Conservation (phyloP, 495 filamentous ascomycete species). For the Aspergillus conjunctus region DNA sequence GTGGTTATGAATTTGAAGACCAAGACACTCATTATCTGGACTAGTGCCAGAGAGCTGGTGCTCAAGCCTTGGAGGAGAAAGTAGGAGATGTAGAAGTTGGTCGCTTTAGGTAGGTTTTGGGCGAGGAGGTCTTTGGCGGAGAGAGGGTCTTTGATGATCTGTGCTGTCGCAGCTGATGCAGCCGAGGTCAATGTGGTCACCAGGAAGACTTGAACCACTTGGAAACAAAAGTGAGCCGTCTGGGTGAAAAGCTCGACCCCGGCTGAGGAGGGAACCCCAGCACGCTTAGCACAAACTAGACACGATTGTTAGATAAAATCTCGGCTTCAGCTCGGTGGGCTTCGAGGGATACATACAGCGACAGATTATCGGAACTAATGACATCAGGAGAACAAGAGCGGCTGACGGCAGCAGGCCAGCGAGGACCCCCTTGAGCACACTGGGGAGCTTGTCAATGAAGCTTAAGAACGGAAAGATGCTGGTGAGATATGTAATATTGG, state of each 20-base stretch:
- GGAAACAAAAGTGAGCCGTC: slow-evolving; percentile 87
- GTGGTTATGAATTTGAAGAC: slow-evolving; percentile 75
- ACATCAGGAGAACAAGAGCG: slow-evolving; percentile 79
- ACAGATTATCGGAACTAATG: slow-evolving; percentile 81
- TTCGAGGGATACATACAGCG: slow-evolving; percentile 54
- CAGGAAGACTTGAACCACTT: slow-evolving; percentile 89
- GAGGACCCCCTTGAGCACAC: slow-evolving; percentile 71
- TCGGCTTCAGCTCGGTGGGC: not conserved
- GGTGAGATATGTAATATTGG: slow-evolving; percentile 72
- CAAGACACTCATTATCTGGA: slow-evolving; percentile 72
- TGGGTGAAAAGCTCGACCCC: slow-evolving; percentile 84
- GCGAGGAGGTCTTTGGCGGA: slow-evolving; percentile 67
- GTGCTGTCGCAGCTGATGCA: slow-evolving; percentile 63
- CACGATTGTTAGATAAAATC: slow-evolving; percentile 14
- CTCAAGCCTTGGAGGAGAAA: slow-evolving; percentile 86
- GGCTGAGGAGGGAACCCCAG: slow-evolving; percentile 74
- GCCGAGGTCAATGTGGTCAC: slow-evolving; percentile 77
- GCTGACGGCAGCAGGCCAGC: slow-evolving; percentile 78
- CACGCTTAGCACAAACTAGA: slow-evolving; percentile 67
- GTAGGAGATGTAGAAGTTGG: slow-evolving; percentile 90
- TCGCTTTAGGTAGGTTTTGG: slow-evolving; percentile 71
- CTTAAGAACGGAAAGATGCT: slow-evolving; percentile 60
- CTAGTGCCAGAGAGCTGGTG: slow-evolving; percentile 68
- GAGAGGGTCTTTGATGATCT: slow-evolving; percentile 67
- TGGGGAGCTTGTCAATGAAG: slow-evolving; percentile 72